A percentile compares a stretch with the other conserved stretches of the same genome.
These are phyloP conservation scores for Calonectria multiphialidica DNA, from an alignment of 2,329 filamentous ascomycete species.

Conservation along the genomic window DNA sequence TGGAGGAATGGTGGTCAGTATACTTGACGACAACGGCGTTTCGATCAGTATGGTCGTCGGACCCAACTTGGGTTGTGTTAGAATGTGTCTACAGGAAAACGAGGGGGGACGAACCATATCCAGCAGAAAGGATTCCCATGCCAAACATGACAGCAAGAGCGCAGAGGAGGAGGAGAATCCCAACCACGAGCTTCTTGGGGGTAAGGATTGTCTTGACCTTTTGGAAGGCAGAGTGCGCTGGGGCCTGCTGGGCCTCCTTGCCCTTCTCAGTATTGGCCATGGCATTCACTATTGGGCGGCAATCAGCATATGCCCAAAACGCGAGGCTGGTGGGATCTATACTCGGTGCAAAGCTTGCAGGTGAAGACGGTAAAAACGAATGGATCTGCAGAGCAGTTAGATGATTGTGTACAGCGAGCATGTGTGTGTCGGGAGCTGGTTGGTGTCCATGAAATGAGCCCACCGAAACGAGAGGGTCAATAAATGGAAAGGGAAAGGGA, in stretches of 20 bases:
- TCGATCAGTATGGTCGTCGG: not conserved
- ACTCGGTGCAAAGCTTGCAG: conserved; percentile 31
- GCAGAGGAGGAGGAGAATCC: conserved; percentile 19
- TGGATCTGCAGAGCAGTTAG: conserved; percentile 31
- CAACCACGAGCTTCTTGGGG: conserved; percentile 29
- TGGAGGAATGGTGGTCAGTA: not conserved
- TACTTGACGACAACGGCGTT: not conserved
- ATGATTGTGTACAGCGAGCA: not conserved
- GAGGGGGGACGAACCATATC: conserved; percentile 38
- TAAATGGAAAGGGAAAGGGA: not conserved
- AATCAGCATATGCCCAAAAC: conserved; percentile 27
- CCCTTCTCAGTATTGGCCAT: conserved; percentile 45
- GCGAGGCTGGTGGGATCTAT: conserved; percentile 7
- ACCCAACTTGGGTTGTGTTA: conserved; percentile 21
- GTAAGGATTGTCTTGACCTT: conserved; percentile 24
- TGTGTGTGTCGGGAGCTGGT: not conserved
- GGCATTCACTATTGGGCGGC: conserved; percentile 37
- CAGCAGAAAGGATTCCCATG: conserved; percentile 43
- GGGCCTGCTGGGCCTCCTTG: conserved; percentile 20
- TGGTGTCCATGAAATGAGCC: not conserved
- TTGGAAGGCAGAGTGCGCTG: not conserved
- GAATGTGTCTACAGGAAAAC: not conserved
- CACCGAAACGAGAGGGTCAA: not conserved
- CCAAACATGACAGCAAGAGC: conserved; percentile 43
- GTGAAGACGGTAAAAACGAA: conserved; percentile 30